Evolutionary conservation across 2,329 filamentous ascomycete species (phyloP).

Genomic region (Hymenoscyphus infarciens): DNA sequence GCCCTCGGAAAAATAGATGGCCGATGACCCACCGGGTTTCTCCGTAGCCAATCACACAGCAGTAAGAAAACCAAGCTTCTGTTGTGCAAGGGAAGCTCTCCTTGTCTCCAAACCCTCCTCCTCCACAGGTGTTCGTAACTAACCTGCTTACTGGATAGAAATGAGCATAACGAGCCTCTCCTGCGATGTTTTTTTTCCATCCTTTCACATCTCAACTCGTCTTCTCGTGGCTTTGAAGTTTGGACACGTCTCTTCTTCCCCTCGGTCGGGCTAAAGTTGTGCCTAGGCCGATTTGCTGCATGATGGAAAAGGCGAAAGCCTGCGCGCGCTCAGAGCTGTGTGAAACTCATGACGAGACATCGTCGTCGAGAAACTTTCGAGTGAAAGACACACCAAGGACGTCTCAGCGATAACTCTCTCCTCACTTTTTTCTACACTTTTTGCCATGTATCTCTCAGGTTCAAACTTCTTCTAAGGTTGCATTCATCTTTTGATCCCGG

Average conservation of each 20-base stretch:
- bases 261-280: not conserved
- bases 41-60: not conserved
- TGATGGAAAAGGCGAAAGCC: not conserved
- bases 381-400: not conserved
- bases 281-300: not conserved
- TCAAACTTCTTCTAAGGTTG: too few relatives aligned
- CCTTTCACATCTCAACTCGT: too few relatives aligned
- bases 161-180: too few relatives aligned
- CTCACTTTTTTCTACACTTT: not conserved
- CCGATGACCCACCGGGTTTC: not conserved
- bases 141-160: too few relatives aligned
- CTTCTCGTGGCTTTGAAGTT: too few relatives aligned
- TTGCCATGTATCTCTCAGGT: not conserved
- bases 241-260: not conserved
- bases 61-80: not conserved
- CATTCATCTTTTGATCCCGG: too few relatives aligned
- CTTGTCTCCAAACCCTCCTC: too few relatives aligned
- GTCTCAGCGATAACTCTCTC: not conserved
- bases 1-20: not conserved
- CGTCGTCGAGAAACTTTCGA: not conserved
- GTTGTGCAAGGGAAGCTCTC: too few relatives aligned
- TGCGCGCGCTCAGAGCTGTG: not conserved
- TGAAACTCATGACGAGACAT: conserved; percentile 4
- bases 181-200: too few relatives aligned
- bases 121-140: too few relatives aligned